Base-by-base conservation (phyloP, 176 grass and related monocot species). In the Hsuehochloa calcarea region DNA sequence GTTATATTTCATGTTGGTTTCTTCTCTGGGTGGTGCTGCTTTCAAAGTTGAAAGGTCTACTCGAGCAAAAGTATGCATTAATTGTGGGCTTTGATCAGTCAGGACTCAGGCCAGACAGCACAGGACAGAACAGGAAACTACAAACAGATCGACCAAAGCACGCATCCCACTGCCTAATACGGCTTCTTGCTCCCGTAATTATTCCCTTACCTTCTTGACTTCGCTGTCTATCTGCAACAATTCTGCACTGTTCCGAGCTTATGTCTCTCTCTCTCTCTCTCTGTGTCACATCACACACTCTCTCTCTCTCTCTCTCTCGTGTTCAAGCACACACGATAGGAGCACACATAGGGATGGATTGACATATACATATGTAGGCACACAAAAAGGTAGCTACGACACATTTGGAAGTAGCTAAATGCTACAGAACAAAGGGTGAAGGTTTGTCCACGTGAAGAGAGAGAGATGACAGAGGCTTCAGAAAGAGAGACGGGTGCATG, bases 1-100 rank as follows among this genome's bases (percentile, higher is more conserved):
- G 65, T 16, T 88, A 90, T 83, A 88, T 90, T 92, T 85, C 80
- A 82, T 95, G 85, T 75, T 93, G 71, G 75, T 84, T 89, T 84
- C 75, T 84, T 88, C 82, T 90, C 76, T 84, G 68, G 88, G 84
- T 70, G 50, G 40, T 65, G 83, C 45, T 50, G 56, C 69, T 84
- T 89, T 86, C 75, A 92, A 87, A 89, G 84, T 55, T 79, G 58
- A 61, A 87, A 69, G 81, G 60, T 15, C 46, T 54, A 65, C 54
- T 15, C 35, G 54, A 69, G 65, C 73, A 78, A 19, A 54, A 68
- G 39, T 31, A 14, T 2, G 79, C 79, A 82, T 83, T 86, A 74
- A 83, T 50, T 66, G 67, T 74, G 59, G 27, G 73, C 22, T 79
- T 40, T 74, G 65, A 63, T 29, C 6, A 34, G 38, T 60, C 39